phyloP scores from a whole-genome alignment of 768 basidiomycete species.

The Zangia roseola region DNA sequence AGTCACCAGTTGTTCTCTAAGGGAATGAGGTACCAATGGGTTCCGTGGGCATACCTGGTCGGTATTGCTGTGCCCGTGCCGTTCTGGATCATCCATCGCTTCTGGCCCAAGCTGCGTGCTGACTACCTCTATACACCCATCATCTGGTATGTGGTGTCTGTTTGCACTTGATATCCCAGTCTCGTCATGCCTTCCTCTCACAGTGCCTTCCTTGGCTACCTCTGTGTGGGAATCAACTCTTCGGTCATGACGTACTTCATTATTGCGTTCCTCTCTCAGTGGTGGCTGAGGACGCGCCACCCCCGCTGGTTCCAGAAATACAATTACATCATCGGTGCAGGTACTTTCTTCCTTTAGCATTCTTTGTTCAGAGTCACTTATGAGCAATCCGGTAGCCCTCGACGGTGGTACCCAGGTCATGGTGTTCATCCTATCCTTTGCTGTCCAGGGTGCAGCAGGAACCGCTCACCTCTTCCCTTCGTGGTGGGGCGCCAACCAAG shows the following conservation, averaged over 20 bases:
- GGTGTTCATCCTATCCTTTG: constrained; percentile 51
- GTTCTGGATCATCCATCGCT: constrained; percentile 39
- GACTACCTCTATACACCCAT: constrained; percentile 32
- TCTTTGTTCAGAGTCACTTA: background rate
- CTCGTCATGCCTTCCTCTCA: background rate
- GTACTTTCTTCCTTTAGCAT: constrained; percentile 5
- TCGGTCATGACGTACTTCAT: constrained; percentile 12
- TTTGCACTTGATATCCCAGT: background rate
- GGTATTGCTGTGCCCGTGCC: constrained; percentile 38
- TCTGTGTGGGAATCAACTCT: constrained; percentile 29
- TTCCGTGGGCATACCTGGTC: constrained; percentile 36
- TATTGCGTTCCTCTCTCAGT: constrained; percentile 36
- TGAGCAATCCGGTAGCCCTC: constrained; percentile 22
- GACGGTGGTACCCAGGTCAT: constrained; percentile 48
- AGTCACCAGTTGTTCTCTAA: constrained; percentile 34
- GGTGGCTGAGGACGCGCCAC: constrained; percentile 37
- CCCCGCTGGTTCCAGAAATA: constrained; percentile 38
- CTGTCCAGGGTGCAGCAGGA: constrained; percentile 52
- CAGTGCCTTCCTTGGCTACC: constrained; percentile 17
- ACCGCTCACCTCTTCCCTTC: constrained; percentile 48
- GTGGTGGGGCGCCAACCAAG: constrained; percentile 61
- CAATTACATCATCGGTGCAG: constrained; percentile 44
- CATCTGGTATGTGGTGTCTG: constrained; percentile 20
- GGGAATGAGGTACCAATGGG: constrained; percentile 36
- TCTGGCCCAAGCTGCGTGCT: constrained; percentile 32